phyloP scores from a whole-genome alignment of 192 early-diverging fungal species.

The Entomortierella parvispora region DNA sequence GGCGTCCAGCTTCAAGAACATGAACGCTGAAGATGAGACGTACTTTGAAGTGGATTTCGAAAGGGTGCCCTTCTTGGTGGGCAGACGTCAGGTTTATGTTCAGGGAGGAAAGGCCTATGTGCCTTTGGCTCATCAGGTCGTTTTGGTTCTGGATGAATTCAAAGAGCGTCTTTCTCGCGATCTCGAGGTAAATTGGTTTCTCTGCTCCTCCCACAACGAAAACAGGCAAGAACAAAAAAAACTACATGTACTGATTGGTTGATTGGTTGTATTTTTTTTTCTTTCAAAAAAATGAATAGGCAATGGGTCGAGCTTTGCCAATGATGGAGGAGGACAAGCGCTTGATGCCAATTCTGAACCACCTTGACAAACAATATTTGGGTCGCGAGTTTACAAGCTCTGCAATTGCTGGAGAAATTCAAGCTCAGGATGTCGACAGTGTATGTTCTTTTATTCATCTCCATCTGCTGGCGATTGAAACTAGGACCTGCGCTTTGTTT shows the following conservation, averaged over 20 bases:
- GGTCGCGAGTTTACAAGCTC: slow-evolving; percentile 72
- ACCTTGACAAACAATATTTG: slow-evolving; percentile 84
- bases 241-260: too few species aligned
- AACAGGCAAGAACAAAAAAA: too few species aligned
- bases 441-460: slow-evolving; percentile 31
- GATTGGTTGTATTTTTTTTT: slow-evolving; percentile 8
- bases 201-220: too few species aligned
- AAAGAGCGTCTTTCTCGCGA: slow-evolving; percentile 63
- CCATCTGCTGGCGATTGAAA: too few species aligned
- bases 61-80: slow-evolving; percentile 71
- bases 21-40: slow-evolving; percentile 46
- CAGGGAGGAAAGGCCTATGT: slow-evolving; percentile 77
- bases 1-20: slow-evolving; percentile 16
- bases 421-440: slow-evolving; percentile 73
- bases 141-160: slow-evolving; percentile 83
- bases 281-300: slow-evolving; percentile 38
- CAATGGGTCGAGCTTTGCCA: slow-evolving; percentile 81
- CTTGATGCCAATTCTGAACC: slow-evolving; percentile 86
- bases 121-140: slow-evolving; percentile 73
- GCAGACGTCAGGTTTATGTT: slow-evolving; percentile 68
- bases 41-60: slow-evolving; percentile 76
- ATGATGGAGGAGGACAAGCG: slow-evolving; percentile 94
- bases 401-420: slow-evolving; percentile 63
- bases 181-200: slow-evolving; percentile 63
- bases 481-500: too few species aligned